Evolutionary conservation across 805 yeast species (phyloP), one percentile per base, ranked within the genome.

Genomic region (Starmerella bacillaris): DNA sequence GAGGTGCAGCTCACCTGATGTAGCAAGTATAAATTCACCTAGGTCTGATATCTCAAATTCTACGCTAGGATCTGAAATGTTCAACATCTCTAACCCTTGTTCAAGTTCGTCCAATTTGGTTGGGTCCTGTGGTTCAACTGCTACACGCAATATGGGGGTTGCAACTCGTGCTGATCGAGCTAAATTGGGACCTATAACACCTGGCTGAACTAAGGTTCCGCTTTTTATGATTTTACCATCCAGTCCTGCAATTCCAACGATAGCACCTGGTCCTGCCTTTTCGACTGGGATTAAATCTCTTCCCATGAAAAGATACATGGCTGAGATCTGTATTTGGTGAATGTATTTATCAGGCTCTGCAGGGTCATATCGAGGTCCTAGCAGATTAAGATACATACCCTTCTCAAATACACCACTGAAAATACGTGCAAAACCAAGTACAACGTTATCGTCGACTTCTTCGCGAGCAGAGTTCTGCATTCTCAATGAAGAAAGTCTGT

Each of bases 1-100:
- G 28, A 89, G 62, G 60, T 89, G 99, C 42, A 89, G 63, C 56
- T 89, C 98, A 33, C 99, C 99, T 7, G 98, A 94, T 7, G 93
- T 84, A 30, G 92, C 80, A 46, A 89, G 61, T 44, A 89, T 83
- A 46, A 79, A 78, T 56, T 89, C 99, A 38, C 99, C 99, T 6
- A 74, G 72, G 39, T 80, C 94, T 48, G 79, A 84, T 29, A 82
- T 63, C 48, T 69, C 77, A 37, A 84, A 76, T 47, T 80, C 82
- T 16, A 84, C 92, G 48, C 94, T 86, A 1, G 99, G 95, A 56
- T 89, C 99, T 1, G 95, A 86, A 45, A 74, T 75, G 36, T 84
- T 73, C 27, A 89, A 61, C 38, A 80, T 58, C 44, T 72, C 72
- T 39, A 89, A 61, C 0, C 98, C 99, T 20, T 64, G 63, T 34